Evolutionary conservation across 352 stramenopile genomes (phyloP).

Genomic region (Phytopythium montanum): DNA sequence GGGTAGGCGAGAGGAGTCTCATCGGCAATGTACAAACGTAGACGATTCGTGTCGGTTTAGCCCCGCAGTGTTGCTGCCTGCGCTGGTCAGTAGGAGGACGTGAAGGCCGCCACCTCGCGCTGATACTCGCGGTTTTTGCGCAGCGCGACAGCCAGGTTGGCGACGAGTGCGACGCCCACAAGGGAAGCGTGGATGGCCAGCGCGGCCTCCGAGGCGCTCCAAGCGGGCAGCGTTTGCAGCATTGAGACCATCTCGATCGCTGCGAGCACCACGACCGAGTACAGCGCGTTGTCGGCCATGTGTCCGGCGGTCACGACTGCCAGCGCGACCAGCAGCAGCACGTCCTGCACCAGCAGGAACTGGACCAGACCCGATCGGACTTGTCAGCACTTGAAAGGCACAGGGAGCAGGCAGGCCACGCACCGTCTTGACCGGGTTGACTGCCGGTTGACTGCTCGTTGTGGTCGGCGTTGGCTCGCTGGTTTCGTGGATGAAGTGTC

Average conservation of each 20-base stretch:
- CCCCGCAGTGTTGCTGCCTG: not conserved
- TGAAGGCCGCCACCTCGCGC: conserved; percentile 30
- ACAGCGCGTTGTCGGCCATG: conserved; percentile 27
- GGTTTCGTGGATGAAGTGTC: not conserved
- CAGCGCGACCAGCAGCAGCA: conserved; percentile 36
- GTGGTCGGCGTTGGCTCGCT: not conserved
- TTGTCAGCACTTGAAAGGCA: not conserved
- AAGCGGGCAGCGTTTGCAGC: conserved; percentile 30
- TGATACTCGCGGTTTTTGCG: conserved; percentile 23
- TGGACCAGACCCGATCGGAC: conserved; percentile 3
- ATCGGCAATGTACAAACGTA: not conserved
- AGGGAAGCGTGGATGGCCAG: conserved; percentile 31
- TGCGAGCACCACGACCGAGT: conserved; percentile 31
- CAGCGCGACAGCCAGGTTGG: conserved; percentile 23
- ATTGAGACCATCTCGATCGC: conserved; percentile 37
- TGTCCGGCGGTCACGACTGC: conserved; percentile 36
- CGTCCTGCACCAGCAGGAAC: conserved; percentile 47
- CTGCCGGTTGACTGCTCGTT: not conserved
- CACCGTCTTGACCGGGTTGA: conserved; percentile 27
- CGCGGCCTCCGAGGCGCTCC: conserved; percentile 18
- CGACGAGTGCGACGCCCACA: conserved; percentile 25
- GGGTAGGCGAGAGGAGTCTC: not conserved
- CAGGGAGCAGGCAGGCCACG: not conserved
- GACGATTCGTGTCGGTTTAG: not conserved
- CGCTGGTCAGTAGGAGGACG: conserved; percentile 23